Percentiles rank a stretch among this genome's conserved stretches.
Conservation (phyloP, 768 basidiomycete genomes). For the Suillus clintonianus region DNA sequence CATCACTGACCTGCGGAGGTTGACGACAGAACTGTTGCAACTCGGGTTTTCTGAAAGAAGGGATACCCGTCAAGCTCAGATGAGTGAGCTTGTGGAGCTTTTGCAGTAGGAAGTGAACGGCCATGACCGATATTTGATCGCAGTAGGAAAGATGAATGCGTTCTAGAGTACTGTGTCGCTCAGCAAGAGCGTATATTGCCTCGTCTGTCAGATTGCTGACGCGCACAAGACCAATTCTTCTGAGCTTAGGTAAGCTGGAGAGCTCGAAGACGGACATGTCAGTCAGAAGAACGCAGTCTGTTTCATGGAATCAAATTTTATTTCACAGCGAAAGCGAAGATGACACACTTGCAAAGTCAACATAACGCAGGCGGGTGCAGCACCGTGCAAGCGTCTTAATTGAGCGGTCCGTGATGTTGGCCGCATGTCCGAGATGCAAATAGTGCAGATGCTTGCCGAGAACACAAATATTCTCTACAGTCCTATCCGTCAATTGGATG, state of each 20-base stretch:
- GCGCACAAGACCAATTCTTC: constrained; percentile 92
- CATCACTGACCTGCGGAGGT: constrained; percentile 71
- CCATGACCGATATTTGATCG: constrained; percentile 90
- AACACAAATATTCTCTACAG: constrained; percentile 80
- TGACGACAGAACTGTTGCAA: constrained; percentile 88
- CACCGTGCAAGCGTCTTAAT: constrained; percentile 80
- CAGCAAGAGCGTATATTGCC: constrained; percentile 85
- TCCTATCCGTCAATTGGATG: constrained; percentile 70
- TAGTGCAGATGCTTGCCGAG: constrained; percentile 94
- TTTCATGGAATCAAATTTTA: constrained; percentile 5
- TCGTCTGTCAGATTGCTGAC: constrained; percentile 93
- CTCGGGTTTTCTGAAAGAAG: constrained; percentile 82
- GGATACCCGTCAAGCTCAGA: constrained; percentile 96
- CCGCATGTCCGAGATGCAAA: constrained; percentile 91
- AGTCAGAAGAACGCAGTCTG: constrained; percentile 85
- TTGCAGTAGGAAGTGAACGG: constrained; percentile 87
- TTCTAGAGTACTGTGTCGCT: constrained; percentile 84
- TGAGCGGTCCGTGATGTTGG: constrained; percentile 86
- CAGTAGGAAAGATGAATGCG: constrained; percentile 98
- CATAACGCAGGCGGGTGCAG: constrained; percentile 90
- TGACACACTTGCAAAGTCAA: constrained; percentile 90
- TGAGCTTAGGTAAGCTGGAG: constrained; percentile 82
- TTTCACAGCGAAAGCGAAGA: not conserved
- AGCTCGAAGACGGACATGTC: constrained; percentile 95
- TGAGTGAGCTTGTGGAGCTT: constrained; percentile 91